Conservation (phyloP, 164 flowering plant genomes). For the grape (Vitis vinifera) region DNA sequence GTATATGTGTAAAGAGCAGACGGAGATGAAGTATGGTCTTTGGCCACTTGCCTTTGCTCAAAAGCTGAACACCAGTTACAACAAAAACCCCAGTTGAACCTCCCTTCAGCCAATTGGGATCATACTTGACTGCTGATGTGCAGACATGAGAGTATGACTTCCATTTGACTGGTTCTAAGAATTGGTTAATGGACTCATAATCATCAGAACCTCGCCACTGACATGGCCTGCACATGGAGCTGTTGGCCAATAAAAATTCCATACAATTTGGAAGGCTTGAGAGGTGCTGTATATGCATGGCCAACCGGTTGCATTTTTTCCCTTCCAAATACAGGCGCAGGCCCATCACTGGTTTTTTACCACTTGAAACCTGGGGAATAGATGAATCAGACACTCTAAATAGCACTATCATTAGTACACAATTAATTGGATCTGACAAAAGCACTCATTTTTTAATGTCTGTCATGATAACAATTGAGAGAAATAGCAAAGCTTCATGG, state of each 20-base stretch:
- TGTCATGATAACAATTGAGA: too few relatives aligned
- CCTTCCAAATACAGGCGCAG: slow-evolving; percentile 85
- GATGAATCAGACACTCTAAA: neutral
- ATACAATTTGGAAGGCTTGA: slow-evolving; percentile 67
- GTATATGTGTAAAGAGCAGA: slow-evolving; percentile 61
- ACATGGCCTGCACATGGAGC: slow-evolving; percentile 18
- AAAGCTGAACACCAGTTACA: slow-evolving; percentile 87
- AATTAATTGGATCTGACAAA: neutral
- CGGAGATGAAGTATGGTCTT: slow-evolving; percentile 76
- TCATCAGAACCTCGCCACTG: slow-evolving; percentile 86
- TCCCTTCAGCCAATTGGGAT: slow-evolving; percentile 63
- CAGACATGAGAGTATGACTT: slow-evolving; percentile 73
- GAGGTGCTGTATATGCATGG: slow-evolving; percentile 82
- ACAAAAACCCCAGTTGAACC: slow-evolving; percentile 51
- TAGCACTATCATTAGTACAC: neutral
- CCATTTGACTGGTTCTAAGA: slow-evolving; percentile 69
- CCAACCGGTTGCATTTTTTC: slow-evolving; percentile 72
- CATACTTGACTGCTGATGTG: slow-evolving; percentile 62
- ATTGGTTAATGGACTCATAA: slow-evolving; percentile 35
- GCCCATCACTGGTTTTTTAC: slow-evolving; percentile 73
- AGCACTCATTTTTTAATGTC: neutral
- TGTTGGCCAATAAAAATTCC: slow-evolving; percentile 20
- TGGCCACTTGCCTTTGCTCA: slow-evolving; percentile 72
- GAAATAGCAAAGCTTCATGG: too few relatives aligned
- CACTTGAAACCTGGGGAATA: slow-evolving; percentile 55